Conservation (phyloP, 1,284 basidiomycete species). For the Cryptococcus sp. region DNA sequence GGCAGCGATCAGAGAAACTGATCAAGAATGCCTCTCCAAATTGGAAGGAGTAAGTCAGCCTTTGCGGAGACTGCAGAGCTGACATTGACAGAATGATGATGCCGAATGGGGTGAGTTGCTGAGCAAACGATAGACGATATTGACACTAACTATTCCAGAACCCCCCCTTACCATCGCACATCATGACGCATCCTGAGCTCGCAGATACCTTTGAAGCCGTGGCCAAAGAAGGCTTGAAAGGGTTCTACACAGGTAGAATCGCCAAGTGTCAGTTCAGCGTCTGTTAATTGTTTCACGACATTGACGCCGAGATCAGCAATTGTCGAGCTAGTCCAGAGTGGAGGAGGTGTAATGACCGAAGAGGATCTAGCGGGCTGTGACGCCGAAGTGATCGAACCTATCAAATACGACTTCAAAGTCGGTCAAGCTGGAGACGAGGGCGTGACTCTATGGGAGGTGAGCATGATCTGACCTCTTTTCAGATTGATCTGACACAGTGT, state of each 20-base stretch:
- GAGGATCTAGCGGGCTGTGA: conserved; percentile 77
- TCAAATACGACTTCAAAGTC: conserved; percentile 72
- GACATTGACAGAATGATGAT: conserved; percentile 38
- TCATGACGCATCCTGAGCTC: conserved; percentile 72
- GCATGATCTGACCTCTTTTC: conserved; percentile 10
- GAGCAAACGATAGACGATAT: not conserved
- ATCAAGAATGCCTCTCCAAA: conserved; percentile 78
- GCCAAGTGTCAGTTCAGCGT: conserved; percentile 56
- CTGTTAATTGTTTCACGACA: not conserved
- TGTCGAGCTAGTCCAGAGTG: conserved; percentile 69
- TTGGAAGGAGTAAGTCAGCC: conserved; percentile 52
- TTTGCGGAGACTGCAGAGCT: not conserved
- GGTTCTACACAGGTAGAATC: conserved; percentile 85
- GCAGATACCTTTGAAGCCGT: conserved; percentile 77
- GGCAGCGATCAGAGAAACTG: conserved; percentile 67
- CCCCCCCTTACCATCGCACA: conserved; percentile 60
- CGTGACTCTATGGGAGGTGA: conserved; percentile 77
- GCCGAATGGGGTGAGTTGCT: conserved; percentile 31
- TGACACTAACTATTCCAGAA: conserved; percentile 9
- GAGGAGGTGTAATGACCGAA: conserved; percentile 85
- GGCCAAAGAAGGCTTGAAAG: conserved; percentile 74
- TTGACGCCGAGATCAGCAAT: conserved; percentile 60
- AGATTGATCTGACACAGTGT: not conserved
- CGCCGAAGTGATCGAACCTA: conserved; percentile 77
- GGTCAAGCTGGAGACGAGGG: conserved; percentile 54